These are phyloP conservation scores for Fusarium coffeatum DNA, from an alignment of 2,329 filamentous ascomycete genomes.

Conservation along the genomic window DNA sequence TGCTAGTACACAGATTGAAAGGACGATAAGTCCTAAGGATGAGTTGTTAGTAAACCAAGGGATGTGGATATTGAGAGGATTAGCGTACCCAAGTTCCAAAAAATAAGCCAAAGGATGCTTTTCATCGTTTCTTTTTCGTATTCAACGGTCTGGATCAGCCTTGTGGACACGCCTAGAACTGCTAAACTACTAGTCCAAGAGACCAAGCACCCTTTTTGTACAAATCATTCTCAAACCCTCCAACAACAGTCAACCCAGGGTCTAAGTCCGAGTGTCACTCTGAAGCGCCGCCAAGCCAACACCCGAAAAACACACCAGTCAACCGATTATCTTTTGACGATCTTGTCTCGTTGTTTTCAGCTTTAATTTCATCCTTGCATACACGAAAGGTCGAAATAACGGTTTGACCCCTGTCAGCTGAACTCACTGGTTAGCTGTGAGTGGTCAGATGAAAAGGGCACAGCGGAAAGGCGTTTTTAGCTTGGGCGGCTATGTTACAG, in stretches of 20 bases:
- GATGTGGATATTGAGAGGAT: no score
- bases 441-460: neutral
- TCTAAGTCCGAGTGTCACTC: neutral
- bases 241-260: neutral
- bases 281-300: conserved; percentile 13
- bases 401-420: conserved; percentile 28
- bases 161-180: neutral
- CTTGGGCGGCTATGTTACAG: conserved; percentile 18
- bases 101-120: conserved; percentile 1
- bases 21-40: conserved; percentile 23
- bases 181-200: neutral
- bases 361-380: conserved; percentile 12
- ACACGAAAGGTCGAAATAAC: neutral
- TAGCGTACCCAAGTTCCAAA: conserved; percentile 34
- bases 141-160: neutral
- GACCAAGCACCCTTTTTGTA: neutral
- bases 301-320: neutral
- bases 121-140: conserved; percentile 10
- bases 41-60: neutral
- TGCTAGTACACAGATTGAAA: conserved; percentile 33
- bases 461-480: conserved; percentile 17
- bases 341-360: conserved; percentile 1
- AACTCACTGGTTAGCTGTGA: conserved; percentile 21
- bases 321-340: neutral
- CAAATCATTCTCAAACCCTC: neutral